Evolutionary conservation across 106 monocot species (phyloP), one percentile per base, ranked within the genome.

Genomic region (Dendrobium nobile): DNA sequence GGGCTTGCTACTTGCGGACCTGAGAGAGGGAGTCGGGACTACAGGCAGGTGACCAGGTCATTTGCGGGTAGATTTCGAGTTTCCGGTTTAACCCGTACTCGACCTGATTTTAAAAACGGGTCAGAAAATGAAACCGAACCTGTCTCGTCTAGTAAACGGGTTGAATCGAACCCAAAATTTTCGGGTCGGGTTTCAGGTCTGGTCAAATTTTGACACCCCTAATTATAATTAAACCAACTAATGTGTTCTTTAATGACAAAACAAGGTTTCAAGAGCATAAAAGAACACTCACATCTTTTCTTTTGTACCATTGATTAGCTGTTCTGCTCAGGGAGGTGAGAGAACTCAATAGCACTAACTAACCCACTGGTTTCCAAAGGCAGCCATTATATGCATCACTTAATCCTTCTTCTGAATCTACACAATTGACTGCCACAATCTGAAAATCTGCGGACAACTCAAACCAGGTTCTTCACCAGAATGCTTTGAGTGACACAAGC

Each of bases 281-380:
- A 27, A 76, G 48, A 8, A 47, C 26, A 85, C 89, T 78, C 48
- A 93, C 91, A 42, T 79, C 48, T 81, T 89, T 45, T 84, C 85
- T 78, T 65, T 67, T 26, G 41, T 72, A 22, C 61, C 7, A 26
- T 85, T 77, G 7, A 40, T 18, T 40, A 41, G 16, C 85, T 92
- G 55, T 72, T 70, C 51, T 72, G 15, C 79, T 87, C 88, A 68
- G 86, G 81, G 76, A 84, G 79, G 13, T 84, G 67, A 42, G 51
- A 73, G 44, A 77, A 85, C 42, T 92, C 95, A 77, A 78, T 84
- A 47, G 78, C 76, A 51, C 9, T 48, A 48, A 22, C 77, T 59
- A 86, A 95, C 72, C 84, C 80, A 43, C 93, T 91, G n/a, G 88
- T 93, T 84, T 89, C 89, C 51, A 91, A 93, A 89, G 85, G 10